Evolutionary conservation across 2,329 filamentous ascomycete genomes (phyloP).

Genomic region (Cladosporium austrohemisphaericum): DNA sequence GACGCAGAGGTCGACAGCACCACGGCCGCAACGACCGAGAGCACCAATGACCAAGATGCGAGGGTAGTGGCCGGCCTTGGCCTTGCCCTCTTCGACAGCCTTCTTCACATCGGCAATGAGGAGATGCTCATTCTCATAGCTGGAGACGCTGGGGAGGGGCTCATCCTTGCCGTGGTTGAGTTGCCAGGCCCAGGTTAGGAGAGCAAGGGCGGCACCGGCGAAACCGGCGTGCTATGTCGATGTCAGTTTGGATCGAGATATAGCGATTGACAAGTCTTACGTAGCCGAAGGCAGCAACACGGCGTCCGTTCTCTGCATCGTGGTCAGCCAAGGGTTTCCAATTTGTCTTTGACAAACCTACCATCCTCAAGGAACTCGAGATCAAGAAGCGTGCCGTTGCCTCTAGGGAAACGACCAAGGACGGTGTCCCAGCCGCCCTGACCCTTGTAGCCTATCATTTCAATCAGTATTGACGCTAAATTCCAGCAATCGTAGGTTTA

Average conservation of each 20-base stretch:
- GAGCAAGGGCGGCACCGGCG: conserved; percentile 57
- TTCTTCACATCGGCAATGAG: conserved; percentile 72
- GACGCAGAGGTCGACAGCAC: conserved; percentile 75
- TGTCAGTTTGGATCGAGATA: conserved; percentile 19
- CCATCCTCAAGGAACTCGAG: conserved; percentile 77
- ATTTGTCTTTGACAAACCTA: not conserved
- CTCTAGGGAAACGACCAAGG: conserved; percentile 72
- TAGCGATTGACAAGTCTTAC: conserved; percentile 22
- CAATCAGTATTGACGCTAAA: not conserved
- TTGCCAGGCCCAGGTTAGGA: conserved; percentile 82
- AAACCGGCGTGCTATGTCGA: conserved; percentile 69
- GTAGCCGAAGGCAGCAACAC: conserved; percentile 67
- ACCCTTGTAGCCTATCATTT: conserved; percentile 34
- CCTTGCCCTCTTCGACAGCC: conserved; percentile 62
- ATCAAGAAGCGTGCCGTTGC: conserved; percentile 74
- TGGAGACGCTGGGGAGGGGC: conserved; percentile 62
- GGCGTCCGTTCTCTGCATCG: conserved; percentile 54
- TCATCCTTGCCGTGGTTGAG: conserved; percentile 63
- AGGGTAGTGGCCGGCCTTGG: conserved; percentile 64
- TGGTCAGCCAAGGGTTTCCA: not conserved
- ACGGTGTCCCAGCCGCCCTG: conserved; percentile 77
- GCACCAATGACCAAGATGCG: conserved; percentile 80
- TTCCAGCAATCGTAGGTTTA: not conserved
- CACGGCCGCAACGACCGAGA: conserved; percentile 71
- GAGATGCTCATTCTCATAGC: conserved; percentile 70